Evolutionary conservation across 73 alveolate genomes (phyloP), one percentile per base, ranked within the genome.

Genomic region (Uronychia binucleata): DNA sequence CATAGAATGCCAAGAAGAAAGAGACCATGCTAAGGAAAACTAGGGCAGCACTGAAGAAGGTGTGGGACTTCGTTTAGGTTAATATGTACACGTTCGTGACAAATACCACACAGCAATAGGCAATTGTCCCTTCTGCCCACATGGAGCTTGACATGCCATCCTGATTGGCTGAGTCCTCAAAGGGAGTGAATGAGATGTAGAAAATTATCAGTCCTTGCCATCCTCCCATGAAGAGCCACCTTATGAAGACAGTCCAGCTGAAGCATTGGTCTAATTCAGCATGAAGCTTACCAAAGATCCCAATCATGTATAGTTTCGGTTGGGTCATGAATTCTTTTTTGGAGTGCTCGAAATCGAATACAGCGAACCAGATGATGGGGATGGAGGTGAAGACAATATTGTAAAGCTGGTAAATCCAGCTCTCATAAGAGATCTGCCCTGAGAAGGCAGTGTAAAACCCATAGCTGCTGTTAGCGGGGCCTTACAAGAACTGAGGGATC

Each of bases 401-500:
- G 94, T 93, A 97, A 80, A 96, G 84, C 86, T 97, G 97, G 90
- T 97, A 97, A 80, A 97, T 89, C 97, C 97, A 93, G 19, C 92
- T 90, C 75, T 97, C 99, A 78, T 95, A 97, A 80, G 95, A 75
- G 58, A 85, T 90, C 86, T 96, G 95, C 26, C 99, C 99, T 78
- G 97, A 85, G 85, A 95, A 96, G 81, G 89, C 95, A 80, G 90
- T 90, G 77, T 59, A 87, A 75, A 95, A 84, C 8, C 99, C 99
- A 35, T 86, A 94, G 98, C 97, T 46, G 13, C 97, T n/a, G 96
- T 97, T 0, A 80, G 0, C 32, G 57, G 5, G 14, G 14, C 30
- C 34, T 82, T 82, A 60, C 31, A 75, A 81, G 60, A 93, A 77
- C 81, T 86, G 80, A 13, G 88, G 78, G 77, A 77, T 29, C 25